Percentiles rank a stretch among this genome's conserved stretches.
These are phyloP conservation scores for Letharia columbiana DNA, from an alignment of 495 filamentous ascomycete genomes.

Conservation along the genomic window DNA sequence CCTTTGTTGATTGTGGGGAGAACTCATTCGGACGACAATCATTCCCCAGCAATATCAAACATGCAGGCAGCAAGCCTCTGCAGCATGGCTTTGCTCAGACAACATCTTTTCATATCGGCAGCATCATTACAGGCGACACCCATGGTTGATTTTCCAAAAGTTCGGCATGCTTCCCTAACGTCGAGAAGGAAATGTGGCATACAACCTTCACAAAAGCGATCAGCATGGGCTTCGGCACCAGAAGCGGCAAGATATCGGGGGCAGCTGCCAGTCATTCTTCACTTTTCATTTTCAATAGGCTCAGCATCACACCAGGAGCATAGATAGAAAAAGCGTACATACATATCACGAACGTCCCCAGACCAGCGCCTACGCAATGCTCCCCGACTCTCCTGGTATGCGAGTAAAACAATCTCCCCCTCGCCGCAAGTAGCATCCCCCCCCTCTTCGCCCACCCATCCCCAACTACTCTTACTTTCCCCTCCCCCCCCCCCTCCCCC, in stretches of 20 bases:
- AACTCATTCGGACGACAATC: not conserved
- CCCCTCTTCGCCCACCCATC: slow-evolving; percentile 2
- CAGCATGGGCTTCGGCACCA: not conserved
- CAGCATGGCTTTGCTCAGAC: not conserved
- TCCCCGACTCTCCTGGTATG: not conserved
- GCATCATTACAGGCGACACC: not conserved
- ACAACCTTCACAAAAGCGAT: not conserved
- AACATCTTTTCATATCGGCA: not conserved
- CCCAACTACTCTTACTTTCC: slow-evolving; percentile 5
- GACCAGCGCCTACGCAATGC: not conserved
- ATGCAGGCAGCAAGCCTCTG: not conserved
- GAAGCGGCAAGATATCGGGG: not conserved
- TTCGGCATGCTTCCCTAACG: not conserved
- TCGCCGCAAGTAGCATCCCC: not conserved
- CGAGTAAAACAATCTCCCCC: not conserved
- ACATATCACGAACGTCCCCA: not conserved
- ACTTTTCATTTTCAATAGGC: slow-evolving; percentile 1
- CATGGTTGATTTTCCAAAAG: not conserved
- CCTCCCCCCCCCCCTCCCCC: slow-evolving; percentile 25
- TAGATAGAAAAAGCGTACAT: not conserved
- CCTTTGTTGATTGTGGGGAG: not conserved
- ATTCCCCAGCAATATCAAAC: not conserved
- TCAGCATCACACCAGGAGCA: not conserved
- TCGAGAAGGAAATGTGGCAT: not conserved
- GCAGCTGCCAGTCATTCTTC: not conserved